Base-by-base conservation (phyloP, 805 yeast genomes). In the Diddensiella transvaalensis region DNA sequence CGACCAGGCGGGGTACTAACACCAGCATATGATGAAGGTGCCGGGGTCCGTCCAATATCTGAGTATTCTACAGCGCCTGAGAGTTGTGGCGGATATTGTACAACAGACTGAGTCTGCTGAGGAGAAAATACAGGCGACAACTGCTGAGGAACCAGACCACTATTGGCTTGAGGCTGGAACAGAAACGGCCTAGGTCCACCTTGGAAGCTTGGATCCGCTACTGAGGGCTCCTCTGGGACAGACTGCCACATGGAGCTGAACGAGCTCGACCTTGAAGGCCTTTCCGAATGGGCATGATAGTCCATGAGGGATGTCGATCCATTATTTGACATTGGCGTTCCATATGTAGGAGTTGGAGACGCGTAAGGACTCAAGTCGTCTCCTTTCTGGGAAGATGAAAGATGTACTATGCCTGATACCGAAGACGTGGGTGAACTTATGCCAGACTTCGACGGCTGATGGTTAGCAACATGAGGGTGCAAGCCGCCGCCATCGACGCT, bases 211-310 rank as follows among this genome's bases (percentile, higher is more conserved):
- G 37, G 22, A 5, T 36, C 17, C 17, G 30, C 21, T 4, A 11
- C 26, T 8, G 40, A 22, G 11, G 35, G 18, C n/a, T 32, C 40
- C 11, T 46, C 45, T 22, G 43, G 24, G 17, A 11, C n/a, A 19
- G 30, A 24, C 4, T 54, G 50, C 57, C 57, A 53, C 11, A 51
- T 52, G 5, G 51, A 48, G 5, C 56, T 50, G 38, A 53, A 53
- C 5, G 56, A 53, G 40, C 51, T 46, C 1, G 56, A 53, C 18
- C 56, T 37, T 1, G 52, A 49, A 23, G 47, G 48, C 13, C 32
- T 18, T 22, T 44, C 46, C n/a, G 46, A 40, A 4, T 43, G 45
- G 13, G 45, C 32, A 15, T 3, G 15, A 17, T 33, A 49, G 4
- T 6, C 26, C 6, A 23, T 21, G 21, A 13, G 11, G 29, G 33